phyloP scores from a whole-genome alignment of 768 basidiomycete species.

The Pleurotus salmoneostramineus region DNA sequence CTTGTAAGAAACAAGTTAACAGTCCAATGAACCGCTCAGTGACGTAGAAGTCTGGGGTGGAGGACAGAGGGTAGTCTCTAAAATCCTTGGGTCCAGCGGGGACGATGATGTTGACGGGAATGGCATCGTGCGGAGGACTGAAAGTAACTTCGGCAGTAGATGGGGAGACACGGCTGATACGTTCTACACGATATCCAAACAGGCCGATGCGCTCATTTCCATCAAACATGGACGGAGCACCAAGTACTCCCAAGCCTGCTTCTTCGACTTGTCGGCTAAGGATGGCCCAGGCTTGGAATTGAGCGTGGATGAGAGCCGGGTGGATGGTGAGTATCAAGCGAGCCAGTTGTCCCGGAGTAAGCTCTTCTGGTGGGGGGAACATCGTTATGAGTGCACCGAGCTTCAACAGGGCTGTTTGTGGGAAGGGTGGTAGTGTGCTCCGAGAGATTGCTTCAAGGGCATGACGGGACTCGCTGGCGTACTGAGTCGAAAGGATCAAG shows the following conservation, averaged over 20 bases:
- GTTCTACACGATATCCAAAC: constrained; percentile 44
- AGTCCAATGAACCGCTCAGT: constrained; percentile 52
- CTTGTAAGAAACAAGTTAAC: constrained; percentile 56
- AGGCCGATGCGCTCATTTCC: constrained; percentile 41
- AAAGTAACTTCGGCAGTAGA: constrained; percentile 42
- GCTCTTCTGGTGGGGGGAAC: constrained; percentile 43
- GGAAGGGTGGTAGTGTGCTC: constrained; percentile 55
- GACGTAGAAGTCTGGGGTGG: constrained; percentile 36
- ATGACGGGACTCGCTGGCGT: constrained; percentile 54
- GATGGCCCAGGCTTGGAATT: constrained; percentile 61
- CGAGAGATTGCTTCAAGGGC: constrained; percentile 50
- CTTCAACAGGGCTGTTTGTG: constrained; percentile 58
- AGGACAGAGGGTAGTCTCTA: constrained; percentile 40
- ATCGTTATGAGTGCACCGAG: constrained; percentile 36
- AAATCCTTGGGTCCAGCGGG: constrained; percentile 46
- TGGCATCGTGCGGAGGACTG: constrained; percentile 21
- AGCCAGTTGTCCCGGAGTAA: constrained; percentile 46
- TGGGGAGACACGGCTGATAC: constrained; percentile 37
- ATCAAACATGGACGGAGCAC: constrained; percentile 39
- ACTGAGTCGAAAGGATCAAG: constrained; percentile 59
- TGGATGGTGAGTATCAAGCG: constrained; percentile 56
- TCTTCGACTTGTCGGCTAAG: constrained; percentile 54
- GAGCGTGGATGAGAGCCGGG: constrained; percentile 49
- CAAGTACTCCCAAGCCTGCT: constrained; percentile 48
- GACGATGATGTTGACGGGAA: constrained; percentile 31